Base-by-base conservation (phyloP, 306 rosid genomes). In the Carpinus fangiana region DNA sequence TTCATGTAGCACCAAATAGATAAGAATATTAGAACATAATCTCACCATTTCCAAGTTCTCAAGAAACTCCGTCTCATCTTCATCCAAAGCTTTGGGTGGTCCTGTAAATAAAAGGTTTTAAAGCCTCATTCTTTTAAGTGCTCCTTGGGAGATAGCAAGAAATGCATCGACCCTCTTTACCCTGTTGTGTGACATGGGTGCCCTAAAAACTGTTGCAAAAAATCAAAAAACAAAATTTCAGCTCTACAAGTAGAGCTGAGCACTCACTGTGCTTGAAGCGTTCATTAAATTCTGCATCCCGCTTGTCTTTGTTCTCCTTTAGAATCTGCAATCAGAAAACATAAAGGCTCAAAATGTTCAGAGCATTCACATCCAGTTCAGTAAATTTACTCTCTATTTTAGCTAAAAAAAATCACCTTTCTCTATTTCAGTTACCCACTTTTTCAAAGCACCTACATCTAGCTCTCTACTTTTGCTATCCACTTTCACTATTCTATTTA, bases 1-100 rank as follows among this genome's bases (percentile, higher is more conserved):
- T 64, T 43, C 72, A 41, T 17, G 51, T 41, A 38, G 28, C 50
- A 66, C 4, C 0, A 16, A 17, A 41, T 18, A 17, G 31, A 41
- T 8, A 38, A 11, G 16, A 6, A 3, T 18, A 7, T 20, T 18
- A 46, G 73, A 80, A 67, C 56, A 77, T 71, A 75, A 72, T 54
- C 86, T 77, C 70, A 94, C 97, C 52, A 61, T 61, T 84, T 95
- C 98, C 75, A 78, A 82, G 18, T 76, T 90, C 14, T 95, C 98
- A 76, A 95, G 97, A 83, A 94, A 94, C 78, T 94, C 97, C 0
- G 97, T 88, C 92, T 92, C 98, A 5, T 95, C 98, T 26, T 92
- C 97, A 2, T 95, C 98, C 87, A 95, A 85, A 81, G 98, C 95
- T 89, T 95, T 95, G 56, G 98, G 98, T 11, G 98, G 98, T 78